Percentiles rank a stretch among this genome's conserved stretches.
Evolutionary conservation across 495 filamentous ascomycete species (phyloP).

Genomic region (Xylaria telfairii): DNA sequence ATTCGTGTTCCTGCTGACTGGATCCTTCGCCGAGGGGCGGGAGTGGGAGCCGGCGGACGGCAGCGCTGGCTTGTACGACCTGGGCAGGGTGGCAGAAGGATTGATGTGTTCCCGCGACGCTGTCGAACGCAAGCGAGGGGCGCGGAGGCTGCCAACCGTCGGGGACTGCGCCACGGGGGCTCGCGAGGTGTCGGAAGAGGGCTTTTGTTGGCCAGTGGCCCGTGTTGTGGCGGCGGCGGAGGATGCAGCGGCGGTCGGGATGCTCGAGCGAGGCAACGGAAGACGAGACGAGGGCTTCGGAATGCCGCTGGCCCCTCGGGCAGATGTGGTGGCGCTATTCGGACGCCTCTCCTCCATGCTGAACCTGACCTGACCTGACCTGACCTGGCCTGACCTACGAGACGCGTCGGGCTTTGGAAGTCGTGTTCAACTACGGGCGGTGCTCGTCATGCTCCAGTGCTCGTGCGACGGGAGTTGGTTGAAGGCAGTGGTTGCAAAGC

Average conservation of each 20-base stretch:
- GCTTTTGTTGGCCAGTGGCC: conserved; percentile 4
- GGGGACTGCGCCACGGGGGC: conserved; percentile 21
- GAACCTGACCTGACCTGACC: no score
- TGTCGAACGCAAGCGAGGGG: conserved; percentile 48
- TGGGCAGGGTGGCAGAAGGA: conserved; percentile 31
- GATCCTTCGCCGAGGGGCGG: conserved; percentile 27
- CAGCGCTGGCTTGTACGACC: conserved; percentile 30
- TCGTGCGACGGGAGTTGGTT: background rate
- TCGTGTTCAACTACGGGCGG: background rate
- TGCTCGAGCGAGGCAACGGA: conserved; percentile 37
- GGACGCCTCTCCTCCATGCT: conserved; percentile 46
- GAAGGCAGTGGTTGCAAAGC: background rate
- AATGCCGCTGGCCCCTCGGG: conserved; percentile 30
- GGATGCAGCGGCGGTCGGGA: conserved; percentile 12
- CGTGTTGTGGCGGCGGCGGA: conserved; percentile 2
- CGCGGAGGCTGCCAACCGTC: conserved; percentile 34
- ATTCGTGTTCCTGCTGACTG: conserved; percentile 28
- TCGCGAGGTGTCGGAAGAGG: conserved; percentile 28
- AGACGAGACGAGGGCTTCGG: conserved; percentile 42
- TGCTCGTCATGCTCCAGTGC: conserved; percentile 1
- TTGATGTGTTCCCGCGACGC: conserved; percentile 51
- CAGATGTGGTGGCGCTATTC: conserved; percentile 7
- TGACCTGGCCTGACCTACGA: no score
- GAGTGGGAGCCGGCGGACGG: conserved; percentile 31
- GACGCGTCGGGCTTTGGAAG: background rate